phyloP scores from a whole-genome alignment of 768 basidiomycete genomes.

The Rhodocollybia butyracea region DNA sequence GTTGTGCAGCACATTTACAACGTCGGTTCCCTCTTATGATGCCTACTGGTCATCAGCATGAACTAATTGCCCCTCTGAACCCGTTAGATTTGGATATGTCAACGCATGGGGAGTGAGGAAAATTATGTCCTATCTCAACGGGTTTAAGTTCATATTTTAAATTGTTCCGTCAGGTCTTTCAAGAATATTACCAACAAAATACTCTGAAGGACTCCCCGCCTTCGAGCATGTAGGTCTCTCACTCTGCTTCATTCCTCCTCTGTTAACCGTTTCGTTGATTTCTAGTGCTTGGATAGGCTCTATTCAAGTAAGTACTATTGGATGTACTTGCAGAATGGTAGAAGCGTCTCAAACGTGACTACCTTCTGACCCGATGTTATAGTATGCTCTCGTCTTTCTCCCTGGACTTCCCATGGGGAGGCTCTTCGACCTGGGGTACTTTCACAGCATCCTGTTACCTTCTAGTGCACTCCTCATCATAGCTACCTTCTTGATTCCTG shows the following conservation, averaged over 20 bases:
- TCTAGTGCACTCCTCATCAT: constrained; percentile 49
- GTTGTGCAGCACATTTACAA: constrained; percentile 44
- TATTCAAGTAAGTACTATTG: constrained; percentile 44
- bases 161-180: constrained; percentile 50
- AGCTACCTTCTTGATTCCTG: constrained; percentile 61
- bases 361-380: too few species aligned
- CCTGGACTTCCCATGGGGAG: constrained; percentile 64
- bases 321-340: too few species aligned
- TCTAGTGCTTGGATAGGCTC: constrained; percentile 82
- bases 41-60: constrained; percentile 9
- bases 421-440: constrained; percentile 71
- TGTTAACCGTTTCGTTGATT: neutral
- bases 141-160: neutral
- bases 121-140: neutral
- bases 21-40: constrained; percentile 28
- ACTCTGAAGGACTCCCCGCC: constrained; percentile 47
- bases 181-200: constrained; percentile 63
- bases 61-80: neutral
- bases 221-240: constrained; percentile 56
- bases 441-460: constrained; percentile 44
- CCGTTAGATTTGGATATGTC: constrained; percentile 56
- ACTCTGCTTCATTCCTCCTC: neutral
- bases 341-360: too few species aligned
- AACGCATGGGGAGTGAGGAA: constrained; percentile 69
- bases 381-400: constrained; percentile 64